Evolutionary conservation across 768 basidiomycete genomes (phyloP).

Genomic region (Coprinopsis marcescibilis): DNA sequence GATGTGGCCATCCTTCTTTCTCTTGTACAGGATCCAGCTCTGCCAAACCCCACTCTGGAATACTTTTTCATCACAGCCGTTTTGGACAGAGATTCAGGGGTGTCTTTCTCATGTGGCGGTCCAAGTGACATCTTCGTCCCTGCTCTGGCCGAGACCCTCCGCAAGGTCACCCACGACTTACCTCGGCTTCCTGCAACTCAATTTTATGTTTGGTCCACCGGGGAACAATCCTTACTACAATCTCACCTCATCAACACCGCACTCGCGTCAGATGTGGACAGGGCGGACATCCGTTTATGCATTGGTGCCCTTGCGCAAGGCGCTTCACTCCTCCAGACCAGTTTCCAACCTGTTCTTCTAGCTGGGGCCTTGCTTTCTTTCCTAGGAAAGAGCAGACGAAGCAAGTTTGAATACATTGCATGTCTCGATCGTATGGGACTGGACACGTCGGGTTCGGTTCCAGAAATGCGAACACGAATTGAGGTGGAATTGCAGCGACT

Average conservation of each 20-base stretch:
- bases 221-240: constrained; percentile 35
- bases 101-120: constrained; percentile 22
- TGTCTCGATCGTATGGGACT: constrained; percentile 37
- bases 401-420: constrained; percentile 32
- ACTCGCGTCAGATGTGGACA: constrained; percentile 25
- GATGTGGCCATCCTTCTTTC: constrained; percentile 42
- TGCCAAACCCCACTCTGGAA: constrained; percentile 24
- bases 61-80: constrained; percentile 32
- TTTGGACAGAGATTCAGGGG: constrained; percentile 18
- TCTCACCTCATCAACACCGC: constrained; percentile 37
- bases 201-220: constrained; percentile 42
- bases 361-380: constrained; percentile 39
- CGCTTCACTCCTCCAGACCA: constrained; percentile 41
- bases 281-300: constrained; percentile 35
- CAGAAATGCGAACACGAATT: constrained; percentile 32
- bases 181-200: constrained; percentile 28
- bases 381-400: constrained; percentile 28
- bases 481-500: constrained; percentile 30
- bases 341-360: constrained; percentile 42
- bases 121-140: constrained; percentile 25
- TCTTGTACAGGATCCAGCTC: constrained; percentile 35
- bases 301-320: constrained; percentile 48
- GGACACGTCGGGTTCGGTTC: constrained; percentile 29
- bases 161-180: constrained; percentile 22
- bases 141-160: constrained; percentile 30